phyloP scores from a whole-genome alignment of 768 basidiomycete genomes.

The Sporobolomyces roseus region DNA sequence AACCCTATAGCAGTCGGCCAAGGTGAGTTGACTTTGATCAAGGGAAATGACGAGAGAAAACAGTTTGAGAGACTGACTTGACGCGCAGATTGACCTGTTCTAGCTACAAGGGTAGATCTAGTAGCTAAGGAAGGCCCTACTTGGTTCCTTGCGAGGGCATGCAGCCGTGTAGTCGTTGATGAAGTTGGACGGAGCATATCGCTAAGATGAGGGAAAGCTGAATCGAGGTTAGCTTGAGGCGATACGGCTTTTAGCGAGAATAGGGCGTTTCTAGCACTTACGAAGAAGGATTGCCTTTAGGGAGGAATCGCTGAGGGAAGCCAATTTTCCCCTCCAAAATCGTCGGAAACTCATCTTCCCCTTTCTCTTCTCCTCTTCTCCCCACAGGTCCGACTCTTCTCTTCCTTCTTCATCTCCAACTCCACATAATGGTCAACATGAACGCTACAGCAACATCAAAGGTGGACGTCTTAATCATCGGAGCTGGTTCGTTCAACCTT shows the following conservation, averaged over 20 bases:
- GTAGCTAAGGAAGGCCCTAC: not conserved
- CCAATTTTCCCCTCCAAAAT: not conserved
- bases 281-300: not conserved
- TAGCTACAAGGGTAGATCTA: not conserved
- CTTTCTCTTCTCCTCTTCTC: not conserved
- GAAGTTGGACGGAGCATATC: constrained; percentile 9
- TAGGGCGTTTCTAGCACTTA: no score
- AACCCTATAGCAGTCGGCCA: constrained; percentile 1
- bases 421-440: not conserved
- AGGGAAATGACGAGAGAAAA: constrained; percentile 22
- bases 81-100: not conserved
- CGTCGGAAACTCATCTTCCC: not conserved
- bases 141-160: not conserved
- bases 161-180: constrained; percentile 5
- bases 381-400: not conserved
- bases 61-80: no score
- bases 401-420: not conserved
- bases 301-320: not conserved
- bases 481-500: constrained; percentile 4
- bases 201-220: not conserved
- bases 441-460: not conserved
- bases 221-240: no score
- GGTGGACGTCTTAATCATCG: constrained; percentile 38
- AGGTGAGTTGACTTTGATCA: not conserved
- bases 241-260: no score